Evolutionary conservation across 1,284 basidiomycete genomes (phyloP).

Genomic region (Marasmius tenuissimus): DNA sequence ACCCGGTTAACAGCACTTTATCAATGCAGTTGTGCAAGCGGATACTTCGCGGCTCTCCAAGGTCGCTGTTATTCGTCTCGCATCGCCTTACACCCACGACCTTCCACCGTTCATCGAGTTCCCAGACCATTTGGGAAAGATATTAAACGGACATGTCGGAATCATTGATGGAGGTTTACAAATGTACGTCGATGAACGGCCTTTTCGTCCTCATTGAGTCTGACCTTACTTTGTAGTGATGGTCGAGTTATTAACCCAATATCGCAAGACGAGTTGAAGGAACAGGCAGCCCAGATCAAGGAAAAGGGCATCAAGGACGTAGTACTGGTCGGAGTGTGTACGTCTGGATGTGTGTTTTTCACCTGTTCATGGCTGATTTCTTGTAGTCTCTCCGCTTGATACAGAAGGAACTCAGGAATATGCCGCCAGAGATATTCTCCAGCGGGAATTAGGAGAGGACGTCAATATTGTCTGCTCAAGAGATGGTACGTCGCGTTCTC

Average conservation of each 20-base stretch:
- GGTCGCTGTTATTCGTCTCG: conserved; percentile 50
- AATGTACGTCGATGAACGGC: conserved; percentile 25
- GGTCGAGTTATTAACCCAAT: conserved; percentile 41
- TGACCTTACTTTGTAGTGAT: conserved; percentile 26
- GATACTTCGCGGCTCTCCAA: conserved; percentile 43
- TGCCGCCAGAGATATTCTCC: conserved; percentile 36
- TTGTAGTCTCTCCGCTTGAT: conserved; percentile 42
- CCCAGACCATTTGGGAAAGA: conserved; percentile 35
- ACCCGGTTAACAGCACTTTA: conserved; percentile 38
- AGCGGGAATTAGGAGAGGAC: conserved; percentile 33
- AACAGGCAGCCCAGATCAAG: conserved; percentile 41
- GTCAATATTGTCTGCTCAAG: conserved; percentile 49
- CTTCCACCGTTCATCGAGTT: conserved; percentile 45
- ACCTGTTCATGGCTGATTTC: not conserved
- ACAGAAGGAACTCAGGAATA: conserved; percentile 43
- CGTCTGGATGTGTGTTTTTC: conserved; percentile 2
- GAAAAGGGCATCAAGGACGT: conserved; percentile 41
- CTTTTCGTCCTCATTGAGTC: not conserved
- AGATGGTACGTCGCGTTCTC: conserved; percentile 34
- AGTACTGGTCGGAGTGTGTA: conserved; percentile 44
- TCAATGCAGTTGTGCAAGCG: conserved; percentile 53
- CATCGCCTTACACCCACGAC: conserved; percentile 46
- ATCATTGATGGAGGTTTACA: conserved; percentile 49
- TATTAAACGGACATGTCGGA: conserved; percentile 44
- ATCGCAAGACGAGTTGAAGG: conserved; percentile 37